These are phyloP conservation scores for Rubus idaeus DNA, from an alignment of 306 rosid genomes.

Conservation along the genomic window DNA sequence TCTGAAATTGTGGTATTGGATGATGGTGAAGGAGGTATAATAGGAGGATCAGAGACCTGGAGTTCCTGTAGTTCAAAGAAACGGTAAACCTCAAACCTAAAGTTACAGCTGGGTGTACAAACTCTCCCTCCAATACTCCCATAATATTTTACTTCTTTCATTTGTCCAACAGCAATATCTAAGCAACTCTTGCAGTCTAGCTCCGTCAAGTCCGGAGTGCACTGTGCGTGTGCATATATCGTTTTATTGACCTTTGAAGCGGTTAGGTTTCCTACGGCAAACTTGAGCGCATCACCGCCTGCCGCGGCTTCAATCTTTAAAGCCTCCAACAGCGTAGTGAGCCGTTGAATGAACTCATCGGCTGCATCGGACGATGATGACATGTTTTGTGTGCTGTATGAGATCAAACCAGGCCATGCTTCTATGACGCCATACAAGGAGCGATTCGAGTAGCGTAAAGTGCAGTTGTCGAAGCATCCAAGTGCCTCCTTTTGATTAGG, in stretches of 20 bases:
- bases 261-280: neutral
- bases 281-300: slow-evolving; percentile 1
- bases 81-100: neutral
- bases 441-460: slow-evolving; percentile 26
- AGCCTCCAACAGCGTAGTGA: neutral
- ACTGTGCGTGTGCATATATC: slow-evolving; percentile 22
- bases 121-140: slow-evolving; percentile 7
- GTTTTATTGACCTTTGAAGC: neutral
- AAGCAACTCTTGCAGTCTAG: neutral
- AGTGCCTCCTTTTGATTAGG: slow-evolving; percentile 29
- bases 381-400: neutral
- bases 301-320: slow-evolving; percentile 10
- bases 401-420: accelerated
- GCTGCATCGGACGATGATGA: neutral
- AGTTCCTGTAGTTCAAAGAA: neutral
- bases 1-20: neutral
- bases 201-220: slow-evolving; percentile 10
- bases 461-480: slow-evolving; percentile 23
- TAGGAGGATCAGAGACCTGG: neutral
- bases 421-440: neutral
- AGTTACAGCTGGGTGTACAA: slow-evolving; percentile 15
- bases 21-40: neutral
- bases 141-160: neutral
- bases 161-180: neutral
- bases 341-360: neutral